Evolutionary conservation across 2,329 filamentous ascomycete genomes (phyloP).

Genomic region (Capronia americana): DNA sequence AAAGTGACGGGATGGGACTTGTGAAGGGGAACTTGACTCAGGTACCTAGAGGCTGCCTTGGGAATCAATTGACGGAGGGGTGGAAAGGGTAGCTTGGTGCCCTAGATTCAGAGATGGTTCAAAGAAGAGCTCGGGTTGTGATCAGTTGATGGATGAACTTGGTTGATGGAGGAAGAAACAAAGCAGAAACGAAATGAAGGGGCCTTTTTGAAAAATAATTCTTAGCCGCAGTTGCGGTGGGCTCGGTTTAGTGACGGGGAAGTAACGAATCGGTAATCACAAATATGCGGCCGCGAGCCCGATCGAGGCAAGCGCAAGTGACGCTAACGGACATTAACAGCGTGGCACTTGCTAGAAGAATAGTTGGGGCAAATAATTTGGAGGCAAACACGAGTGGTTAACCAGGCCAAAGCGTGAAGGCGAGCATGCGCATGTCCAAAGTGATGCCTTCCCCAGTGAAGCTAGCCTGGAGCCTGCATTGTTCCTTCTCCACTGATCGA

Average conservation of each 20-base stretch:
- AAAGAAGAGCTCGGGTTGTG: slow-evolving; percentile 39
- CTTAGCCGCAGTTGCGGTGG: slow-evolving; percentile 33
- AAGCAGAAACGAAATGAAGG: slow-evolving; percentile 31
- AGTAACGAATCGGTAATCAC: slow-evolving; percentile 28
- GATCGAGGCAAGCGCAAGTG: slow-evolving; percentile 12
- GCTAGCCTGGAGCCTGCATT: slow-evolving; percentile 14
- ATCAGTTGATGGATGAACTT: slow-evolving; percentile 39
- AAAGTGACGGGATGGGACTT: slow-evolving; percentile 43
- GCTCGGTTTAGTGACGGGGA: slow-evolving; percentile 30
- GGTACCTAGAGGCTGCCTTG: slow-evolving; percentile 60
- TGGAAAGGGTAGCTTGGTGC: slow-evolving; percentile 84
- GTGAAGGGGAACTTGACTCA: slow-evolving; percentile 65
- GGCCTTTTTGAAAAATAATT: slow-evolving; percentile 26
- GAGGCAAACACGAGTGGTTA: neutral
- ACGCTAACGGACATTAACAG: slow-evolving; percentile 25
- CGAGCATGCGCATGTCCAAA: slow-evolving; percentile 8
- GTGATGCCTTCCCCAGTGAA: slow-evolving; percentile 15
- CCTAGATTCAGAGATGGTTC: slow-evolving; percentile 66
- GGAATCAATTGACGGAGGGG: slow-evolving; percentile 64
- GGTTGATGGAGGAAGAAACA: slow-evolving; percentile 36
- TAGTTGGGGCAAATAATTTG: slow-evolving; percentile 8
- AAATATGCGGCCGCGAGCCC: slow-evolving; percentile 17
- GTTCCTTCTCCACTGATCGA: slow-evolving; percentile 13
- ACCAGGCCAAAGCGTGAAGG: neutral
- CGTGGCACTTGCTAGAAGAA: slow-evolving; percentile 1